Evolutionary conservation across 306 rosid species (phyloP), one percentile per base, ranked within the genome.

Genomic region (Sindora glabra): DNA sequence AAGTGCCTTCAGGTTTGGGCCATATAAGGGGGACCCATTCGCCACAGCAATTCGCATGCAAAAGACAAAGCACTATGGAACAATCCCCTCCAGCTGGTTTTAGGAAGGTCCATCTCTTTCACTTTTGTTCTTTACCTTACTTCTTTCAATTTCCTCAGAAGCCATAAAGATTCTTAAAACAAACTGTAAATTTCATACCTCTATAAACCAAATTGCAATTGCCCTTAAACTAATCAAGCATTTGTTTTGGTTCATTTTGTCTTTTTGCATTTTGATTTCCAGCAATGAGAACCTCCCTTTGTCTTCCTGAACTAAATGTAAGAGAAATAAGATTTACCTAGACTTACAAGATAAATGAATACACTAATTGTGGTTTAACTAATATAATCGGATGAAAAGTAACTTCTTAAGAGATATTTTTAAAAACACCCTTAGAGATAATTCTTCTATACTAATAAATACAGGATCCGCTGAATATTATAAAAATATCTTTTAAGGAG

Each of bases 61-160:
- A 64, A 29, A 62, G 70, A 67, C 70, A 74, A 69, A 41, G 21
- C 30, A 48, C 53, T 34, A 18, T 12, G 12, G 21, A 21, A 68
- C 78, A 75, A 60, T 72, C 76, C 68, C 37, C 65, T 67, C 76
- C 86, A 77, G 73, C 86, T 77, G 79, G 67, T 37, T 18, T 41
- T 15, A 0, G 25, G 4, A 17, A 24, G 8, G 2, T 67, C 14
- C 39, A 8, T 79, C 80, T 34, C 57, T 64, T 69, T 64, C 77
- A 0, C 16, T 32, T 24, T 51, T 33, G 38, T 39, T 66, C 37
- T 42, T 18, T 24, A 11, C 17, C 44, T 4, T 3, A 2, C 39
- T 51, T 46, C 10, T 48, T 50, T 56, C 41, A 46, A 46, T 41
- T 60, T 59, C n/a, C 58, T 37, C 45, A 39, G 5, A 46, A 5